A percentile compares a stretch with the other conserved stretches of the same genome.
These are phyloP conservation scores for Lonicera japonica DNA, from an alignment of 129 eudicot species.

Conservation along the genomic window DNA sequence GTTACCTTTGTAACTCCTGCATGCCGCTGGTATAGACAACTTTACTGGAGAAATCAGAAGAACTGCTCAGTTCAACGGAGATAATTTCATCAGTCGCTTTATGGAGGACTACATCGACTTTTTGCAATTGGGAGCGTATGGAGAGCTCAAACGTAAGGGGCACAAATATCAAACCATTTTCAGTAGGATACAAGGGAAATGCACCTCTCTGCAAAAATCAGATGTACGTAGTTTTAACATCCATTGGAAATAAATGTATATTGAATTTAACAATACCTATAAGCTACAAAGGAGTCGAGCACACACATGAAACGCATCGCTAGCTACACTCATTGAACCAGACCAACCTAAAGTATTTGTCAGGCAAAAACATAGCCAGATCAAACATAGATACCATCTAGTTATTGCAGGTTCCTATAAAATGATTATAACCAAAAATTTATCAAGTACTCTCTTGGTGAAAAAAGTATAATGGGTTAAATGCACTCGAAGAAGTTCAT, in stretches of 20 bases:
- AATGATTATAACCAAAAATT: neutral
- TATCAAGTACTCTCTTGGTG: neutral
- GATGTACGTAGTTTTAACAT: slow-evolving; percentile 8
- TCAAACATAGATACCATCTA: neutral
- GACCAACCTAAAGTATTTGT: neutral
- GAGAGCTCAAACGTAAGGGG: slow-evolving; percentile 78
- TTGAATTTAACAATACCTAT: neutral
- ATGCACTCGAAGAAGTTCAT: neutral
- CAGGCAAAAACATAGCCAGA: neutral
- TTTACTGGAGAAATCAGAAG: slow-evolving; percentile 34
- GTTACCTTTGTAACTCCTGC: slow-evolving; percentile 78
- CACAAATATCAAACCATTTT: slow-evolving; percentile 73
- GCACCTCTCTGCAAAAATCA: slow-evolving; percentile 81
- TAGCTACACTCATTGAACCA: neutral
- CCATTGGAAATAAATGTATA: neutral
- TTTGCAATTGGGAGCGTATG: slow-evolving; percentile 53
- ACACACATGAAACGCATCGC: slow-evolving; percentile 1
- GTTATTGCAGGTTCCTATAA: neutral
- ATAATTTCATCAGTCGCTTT: slow-evolving; percentile 94
- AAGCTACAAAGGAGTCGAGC: neutral
- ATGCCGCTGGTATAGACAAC: slow-evolving; percentile 59
- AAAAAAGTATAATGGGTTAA: neutral
- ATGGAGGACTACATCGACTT: slow-evolving; percentile 72
- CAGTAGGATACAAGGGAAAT: slow-evolving; percentile 61
- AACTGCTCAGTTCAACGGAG: slow-evolving; percentile 53